Evolutionary conservation across 805 yeast genomes (phyloP), one percentile per base, ranked within the genome.

Genomic region (Zygotorulaspora sp.): DNA sequence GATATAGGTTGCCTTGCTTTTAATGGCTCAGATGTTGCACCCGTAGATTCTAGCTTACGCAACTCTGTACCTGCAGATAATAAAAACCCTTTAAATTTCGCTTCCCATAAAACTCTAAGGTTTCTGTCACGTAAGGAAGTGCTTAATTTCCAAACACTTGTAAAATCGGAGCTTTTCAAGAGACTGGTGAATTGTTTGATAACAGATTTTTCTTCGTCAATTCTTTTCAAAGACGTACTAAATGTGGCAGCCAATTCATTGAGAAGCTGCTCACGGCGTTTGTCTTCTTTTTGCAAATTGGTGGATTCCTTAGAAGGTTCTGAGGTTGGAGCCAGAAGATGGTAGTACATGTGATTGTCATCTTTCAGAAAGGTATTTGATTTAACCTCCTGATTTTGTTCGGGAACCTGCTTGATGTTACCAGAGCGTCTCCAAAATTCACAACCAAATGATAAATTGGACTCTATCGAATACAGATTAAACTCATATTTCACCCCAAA

Each of bases 401-500:
- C 40, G 40, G 23, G n/a, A 13, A 13, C 18, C 15, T 16, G 21
- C 16, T 22, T 23, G 16, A 21, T 10, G 7, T 29, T 26, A 9
- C 49, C 52, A 24, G 66, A 63, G 22, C 67, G 66, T 41, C 77
- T 75, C 81, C 90, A 86, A 15, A 89, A 58, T 51, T 89, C 96
- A 50, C 85, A 78, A 2, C 98, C 98, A 18, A 92, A 61, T 0
- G 90, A 78, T 33, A 92, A 64, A 56, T 90, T 85, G 36, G 95
- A 83, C 47, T 85, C 83, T 53, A 90, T 89, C 0, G 97, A 90
- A 56, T 85, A 90, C 36, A 87, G 65, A 55, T 92, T 92, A 61
- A 92, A 90, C 53, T 86, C 95, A 54, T 87, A 89, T 41, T 82
- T 74, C 4, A 95, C 83, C 32, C 88, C 77, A 38, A 90, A 80